These are phyloP conservation scores for Macaranga tanarius DNA, from an alignment of 441 rosid genomes.

Conservation along the genomic window DNA sequence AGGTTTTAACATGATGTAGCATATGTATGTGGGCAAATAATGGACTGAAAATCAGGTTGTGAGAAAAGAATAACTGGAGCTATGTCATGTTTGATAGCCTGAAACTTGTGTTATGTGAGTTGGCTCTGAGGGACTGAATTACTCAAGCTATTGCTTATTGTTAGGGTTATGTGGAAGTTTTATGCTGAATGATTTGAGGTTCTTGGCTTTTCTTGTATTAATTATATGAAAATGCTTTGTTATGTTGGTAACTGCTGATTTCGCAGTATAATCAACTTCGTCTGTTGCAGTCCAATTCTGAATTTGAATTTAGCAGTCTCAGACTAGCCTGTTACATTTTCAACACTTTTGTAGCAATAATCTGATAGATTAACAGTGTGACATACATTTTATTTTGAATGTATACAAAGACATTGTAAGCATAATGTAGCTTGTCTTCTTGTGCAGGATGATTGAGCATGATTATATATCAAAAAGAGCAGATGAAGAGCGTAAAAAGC, in stretches of 20 bases:
- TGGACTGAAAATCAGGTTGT: background rate
- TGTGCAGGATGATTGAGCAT: constrained; percentile 64
- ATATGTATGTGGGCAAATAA: background rate
- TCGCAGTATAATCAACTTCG: background rate
- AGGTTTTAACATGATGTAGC: background rate
- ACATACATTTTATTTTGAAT: constrained; percentile 8
- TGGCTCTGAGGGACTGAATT: background rate
- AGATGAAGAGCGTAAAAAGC: constrained; percentile 62
- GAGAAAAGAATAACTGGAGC: background rate
- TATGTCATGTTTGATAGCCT: background rate
- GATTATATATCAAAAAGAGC: constrained; percentile 57
- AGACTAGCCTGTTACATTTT: background rate
- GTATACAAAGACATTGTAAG: background rate
- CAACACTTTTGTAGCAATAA: background rate
- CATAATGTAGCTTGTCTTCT: constrained; percentile 21
- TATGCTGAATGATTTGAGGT: background rate
- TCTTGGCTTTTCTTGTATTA: background rate
- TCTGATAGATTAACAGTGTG: background rate
- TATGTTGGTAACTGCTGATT: background rate
- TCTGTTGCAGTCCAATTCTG: background rate
- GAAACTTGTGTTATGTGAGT: background rate
- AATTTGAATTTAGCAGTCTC: background rate
- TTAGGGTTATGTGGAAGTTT: background rate
- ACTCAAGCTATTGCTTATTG: background rate
- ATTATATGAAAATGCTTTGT: background rate